phyloP scores from a whole-genome alignment of 164 flowering plant genomes.

The Macadamia tetraphylla region DNA sequence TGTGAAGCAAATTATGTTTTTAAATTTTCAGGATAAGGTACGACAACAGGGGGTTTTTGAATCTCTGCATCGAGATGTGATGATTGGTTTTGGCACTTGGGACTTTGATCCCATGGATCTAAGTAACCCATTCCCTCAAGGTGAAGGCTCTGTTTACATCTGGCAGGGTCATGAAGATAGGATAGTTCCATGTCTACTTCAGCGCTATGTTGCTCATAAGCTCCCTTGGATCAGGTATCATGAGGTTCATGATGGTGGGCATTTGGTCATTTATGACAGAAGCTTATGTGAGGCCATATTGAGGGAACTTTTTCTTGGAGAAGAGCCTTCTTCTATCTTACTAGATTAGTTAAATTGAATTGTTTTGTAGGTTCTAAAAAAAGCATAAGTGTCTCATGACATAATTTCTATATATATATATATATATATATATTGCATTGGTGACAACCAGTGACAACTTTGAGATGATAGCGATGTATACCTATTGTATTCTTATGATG shows the following conservation, averaged over 20 bases:
- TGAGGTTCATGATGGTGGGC: constrained; percentile 41
- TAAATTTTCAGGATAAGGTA: constrained; percentile 14
- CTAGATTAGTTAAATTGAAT: not conserved
- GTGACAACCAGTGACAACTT: too few species aligned
- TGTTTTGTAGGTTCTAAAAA: not conserved
- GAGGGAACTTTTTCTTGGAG: constrained; percentile 16
- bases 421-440: too few species aligned
- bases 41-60: constrained; percentile 11
- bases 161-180: constrained; percentile 36
- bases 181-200: constrained; percentile 27
- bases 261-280: constrained; percentile 25
- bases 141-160: constrained; percentile 22
- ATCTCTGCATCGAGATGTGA: constrained; percentile 12
- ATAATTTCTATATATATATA: too few species aligned
- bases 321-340: not conserved
- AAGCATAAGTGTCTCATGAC: too few species aligned
- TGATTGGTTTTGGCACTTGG: constrained; percentile 27
- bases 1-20: not conserved
- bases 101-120: constrained; percentile 37
- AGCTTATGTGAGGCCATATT: constrained; percentile 30
- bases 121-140: constrained; percentile 23
- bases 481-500: too few species aligned
- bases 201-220: constrained; percentile 23
- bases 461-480: too few species aligned
- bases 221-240: constrained; percentile 41